Evolutionary conservation across 208 protist genomes (phyloP).

Genomic region (Hexamita inflata): DNA sequence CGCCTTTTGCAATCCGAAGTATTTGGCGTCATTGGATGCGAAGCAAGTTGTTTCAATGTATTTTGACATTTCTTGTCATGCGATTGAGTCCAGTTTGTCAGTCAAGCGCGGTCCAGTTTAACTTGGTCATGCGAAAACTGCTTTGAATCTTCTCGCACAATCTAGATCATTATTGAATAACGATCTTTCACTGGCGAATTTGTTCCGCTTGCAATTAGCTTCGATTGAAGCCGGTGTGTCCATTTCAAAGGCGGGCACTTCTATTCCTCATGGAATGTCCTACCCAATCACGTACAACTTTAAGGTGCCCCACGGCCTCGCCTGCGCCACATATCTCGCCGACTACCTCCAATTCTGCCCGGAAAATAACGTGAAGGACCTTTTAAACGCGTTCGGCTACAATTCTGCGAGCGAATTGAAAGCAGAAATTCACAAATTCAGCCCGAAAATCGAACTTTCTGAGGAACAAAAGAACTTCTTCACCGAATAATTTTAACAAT

Average conservation of each 20-base stretch:
- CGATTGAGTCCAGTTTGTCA: neutral
- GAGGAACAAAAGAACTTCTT: too few species aligned
- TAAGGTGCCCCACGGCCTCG: neutral
- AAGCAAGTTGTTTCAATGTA: neutral
- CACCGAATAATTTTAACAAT: too few species aligned
- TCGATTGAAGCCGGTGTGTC: neutral
- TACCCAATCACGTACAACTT: neutral
- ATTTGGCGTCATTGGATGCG: neutral
- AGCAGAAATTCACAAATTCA: too few species aligned
- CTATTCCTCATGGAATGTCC: neutral
- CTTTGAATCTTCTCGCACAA: too few species aligned
- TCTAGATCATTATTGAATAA: too few species aligned
- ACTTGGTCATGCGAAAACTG: too few species aligned
- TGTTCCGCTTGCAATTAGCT: neutral
- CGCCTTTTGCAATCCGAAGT: neutral
- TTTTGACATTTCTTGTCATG: slow-evolving; percentile 21
- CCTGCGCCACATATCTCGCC: slow-evolving; percentile 2
- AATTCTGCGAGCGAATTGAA: too few species aligned
- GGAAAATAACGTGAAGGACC: neutral
- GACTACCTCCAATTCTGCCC: neutral
- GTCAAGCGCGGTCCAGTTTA: too few species aligned
- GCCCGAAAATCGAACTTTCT: too few species aligned
- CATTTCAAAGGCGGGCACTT: slow-evolving; percentile 22
- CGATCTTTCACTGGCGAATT: too few species aligned
- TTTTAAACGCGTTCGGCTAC: too few species aligned